A percentile compares a stretch with the other conserved stretches of the same genome.
Evolutionary conservation across 2,329 filamentous ascomycete species (phyloP).

Genomic region (Penicillium brevicompactum): DNA sequence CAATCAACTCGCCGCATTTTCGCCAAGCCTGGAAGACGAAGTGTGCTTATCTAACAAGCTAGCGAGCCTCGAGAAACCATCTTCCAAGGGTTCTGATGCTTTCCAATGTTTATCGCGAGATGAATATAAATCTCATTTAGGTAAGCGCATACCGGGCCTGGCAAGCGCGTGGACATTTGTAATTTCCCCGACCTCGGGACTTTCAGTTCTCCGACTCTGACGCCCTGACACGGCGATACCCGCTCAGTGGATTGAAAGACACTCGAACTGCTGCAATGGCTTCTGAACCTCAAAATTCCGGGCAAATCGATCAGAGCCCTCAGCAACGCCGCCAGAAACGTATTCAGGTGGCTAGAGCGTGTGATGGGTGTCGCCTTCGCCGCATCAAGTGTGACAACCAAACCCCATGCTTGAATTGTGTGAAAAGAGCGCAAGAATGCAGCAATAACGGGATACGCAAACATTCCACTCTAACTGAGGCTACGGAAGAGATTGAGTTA

Average conservation of each 20-base stretch:
- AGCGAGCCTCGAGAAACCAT: too few species aligned
- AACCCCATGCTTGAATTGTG: neutral
- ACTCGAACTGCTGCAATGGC: neutral
- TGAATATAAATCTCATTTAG: too few species aligned
- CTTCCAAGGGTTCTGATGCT: too few species aligned
- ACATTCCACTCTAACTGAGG: slow-evolving; percentile 1
- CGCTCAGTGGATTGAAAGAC: neutral
- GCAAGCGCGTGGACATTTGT: too few species aligned
- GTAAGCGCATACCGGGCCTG: too few species aligned
- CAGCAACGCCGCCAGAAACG: slow-evolving; percentile 2
- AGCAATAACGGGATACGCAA: neutral
- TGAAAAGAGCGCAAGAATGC: neutral
- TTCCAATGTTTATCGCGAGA: too few species aligned
- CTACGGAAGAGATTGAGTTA: slow-evolving; percentile 7
- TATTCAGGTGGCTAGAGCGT: slow-evolving; percentile 1
- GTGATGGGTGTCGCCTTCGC: slow-evolving; percentile 2
- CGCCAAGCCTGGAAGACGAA: too few species aligned
- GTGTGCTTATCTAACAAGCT: too few species aligned
- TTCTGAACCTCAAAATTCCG: neutral
- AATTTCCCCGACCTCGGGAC: neutral
- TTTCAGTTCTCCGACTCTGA: neutral
- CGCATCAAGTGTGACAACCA: slow-evolving; percentile 1
- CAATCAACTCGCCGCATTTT: too few species aligned
- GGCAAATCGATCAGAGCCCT: neutral
- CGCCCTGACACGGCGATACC: too few species aligned